A percentile compares a stretch with the other conserved stretches of the same genome.
phyloP scores from a whole-genome alignment of 352 stramenopile species.

The Pilasporangium apinafurcum region DNA sequence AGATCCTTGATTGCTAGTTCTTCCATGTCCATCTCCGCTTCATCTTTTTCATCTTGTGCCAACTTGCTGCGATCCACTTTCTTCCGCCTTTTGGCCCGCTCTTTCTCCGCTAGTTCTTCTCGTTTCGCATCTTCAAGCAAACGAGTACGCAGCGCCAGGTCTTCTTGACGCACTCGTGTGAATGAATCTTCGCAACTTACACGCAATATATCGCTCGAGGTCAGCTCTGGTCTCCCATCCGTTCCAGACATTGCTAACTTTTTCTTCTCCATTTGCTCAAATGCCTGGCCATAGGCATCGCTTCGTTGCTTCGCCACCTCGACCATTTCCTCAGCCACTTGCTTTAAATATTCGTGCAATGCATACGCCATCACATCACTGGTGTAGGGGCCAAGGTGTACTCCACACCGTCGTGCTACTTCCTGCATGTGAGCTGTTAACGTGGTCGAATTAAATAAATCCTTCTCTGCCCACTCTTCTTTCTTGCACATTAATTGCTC shows the following conservation, averaged over 20 bases:
- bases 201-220: constrained; percentile 73
- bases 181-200: constrained; percentile 85
- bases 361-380: constrained; percentile 81
- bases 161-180: constrained; percentile 48
- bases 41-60: constrained; percentile 74
- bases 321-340: constrained; percentile 85
- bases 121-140: constrained; percentile 76
- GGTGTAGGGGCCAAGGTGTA: constrained; percentile 44
- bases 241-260: constrained; percentile 12
- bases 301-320: constrained; percentile 70
- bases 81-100: constrained; percentile 82
- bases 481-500: constrained; percentile 65
- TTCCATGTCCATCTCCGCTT: constrained; percentile 83
- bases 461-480: constrained; percentile 72
- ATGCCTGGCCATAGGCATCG: constrained; percentile 35
- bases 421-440: constrained; percentile 52
- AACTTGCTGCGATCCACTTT: constrained; percentile 79
- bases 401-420: constrained; percentile 34
- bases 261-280: constrained; percentile 44
- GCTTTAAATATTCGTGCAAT: constrained; percentile 81
- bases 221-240: constrained; percentile 36
- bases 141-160: constrained; percentile 44
- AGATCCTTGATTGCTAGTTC: constrained; percentile 78
- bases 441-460: constrained; percentile 73
- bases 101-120: constrained; percentile 68